These are phyloP conservation scores for Penicillium bovifimosum DNA, from an alignment of 495 filamentous ascomycete genomes.

Conservation along the genomic window DNA sequence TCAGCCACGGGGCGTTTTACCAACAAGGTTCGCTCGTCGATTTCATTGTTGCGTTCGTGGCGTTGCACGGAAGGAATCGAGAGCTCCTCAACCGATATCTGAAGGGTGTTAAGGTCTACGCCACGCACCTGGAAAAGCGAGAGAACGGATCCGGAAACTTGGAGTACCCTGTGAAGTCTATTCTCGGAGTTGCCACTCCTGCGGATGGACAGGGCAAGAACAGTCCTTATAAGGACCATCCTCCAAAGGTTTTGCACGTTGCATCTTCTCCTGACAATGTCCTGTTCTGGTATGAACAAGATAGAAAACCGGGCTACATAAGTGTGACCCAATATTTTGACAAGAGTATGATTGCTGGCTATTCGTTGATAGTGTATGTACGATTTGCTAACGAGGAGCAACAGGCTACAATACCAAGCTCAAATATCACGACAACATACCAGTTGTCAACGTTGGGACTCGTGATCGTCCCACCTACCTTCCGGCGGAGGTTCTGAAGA, in stretches of 20 bases:
- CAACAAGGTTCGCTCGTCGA: slow-evolving; percentile 18
- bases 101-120: slow-evolving; percentile 7
- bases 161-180: background rate
- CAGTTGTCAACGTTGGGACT: slow-evolving; percentile 65
- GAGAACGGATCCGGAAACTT: background rate
- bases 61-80: background rate
- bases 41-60: slow-evolving; percentile 17
- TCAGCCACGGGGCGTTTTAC: slow-evolving; percentile 42
- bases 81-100: slow-evolving; percentile 6
- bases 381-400: background rate
- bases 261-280: slow-evolving; percentile 12
- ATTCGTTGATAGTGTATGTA: background rate
- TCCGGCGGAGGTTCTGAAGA: slow-evolving; percentile 54
- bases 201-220: slow-evolving; percentile 1
- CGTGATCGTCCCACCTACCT: slow-evolving; percentile 49
- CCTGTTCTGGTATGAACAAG: slow-evolving; percentile 6
- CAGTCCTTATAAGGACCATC: background rate
- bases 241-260: background rate
- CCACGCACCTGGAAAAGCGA: slow-evolving; percentile 2
- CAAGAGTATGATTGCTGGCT: slow-evolving; percentile 2
- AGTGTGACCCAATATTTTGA: slow-evolving; percentile 15
- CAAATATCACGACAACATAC: slow-evolving; percentile 20
- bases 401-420: slow-evolving; percentile 12
- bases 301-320: slow-evolving; percentile 1
- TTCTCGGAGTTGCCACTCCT: slow-evolving; percentile 11